Evolutionary conservation across 495 filamentous ascomycete genomes (phyloP), one percentile per base, ranked within the genome.

Genomic region (Podospora australis): DNA sequence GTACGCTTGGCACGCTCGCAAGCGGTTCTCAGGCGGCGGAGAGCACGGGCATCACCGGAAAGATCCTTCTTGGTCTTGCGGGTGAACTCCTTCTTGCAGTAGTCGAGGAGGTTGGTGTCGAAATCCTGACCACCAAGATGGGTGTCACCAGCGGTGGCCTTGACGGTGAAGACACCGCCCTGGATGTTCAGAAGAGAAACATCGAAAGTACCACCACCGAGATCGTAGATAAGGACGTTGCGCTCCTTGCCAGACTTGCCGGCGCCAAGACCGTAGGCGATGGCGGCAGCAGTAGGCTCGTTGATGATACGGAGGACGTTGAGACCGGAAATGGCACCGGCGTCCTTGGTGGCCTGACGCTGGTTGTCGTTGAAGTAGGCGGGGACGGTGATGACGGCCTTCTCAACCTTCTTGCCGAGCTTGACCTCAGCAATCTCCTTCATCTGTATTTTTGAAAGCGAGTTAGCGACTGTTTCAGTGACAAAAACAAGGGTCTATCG

Each of bases 321-420:
- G 46, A 98, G 80, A 65, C 91, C 92, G 57, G 91, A 81, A 68
- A 98, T 98, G 66, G 91, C 84, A 80, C 92, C 92, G 59, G 92
- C 87, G 67, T 98, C 92, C 80, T 98, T 98, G 71, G 92, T 98
- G 49, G 92, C 90, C 74, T 96, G 91, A 72, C 91, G 88, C 77
- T 98, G 92, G 61, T 90, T 94, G 81, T 96, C 92, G 78, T 96
- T 98, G 87, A 98, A 98, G 79, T 98, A 98, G 64, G 91, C 92
- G 19, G 92, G 91, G 52, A 98, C 91, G 55, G 91, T 98, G 68
- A 98, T 85, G 64, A 98, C 91, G 44, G 91, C 92, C 75, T 96
- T 96, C 79, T 95, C 89, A 70, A 98, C 87, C 62, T 88, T 94
- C 71, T 87, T 88, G 66, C 91, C 92, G 55, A 98, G 82, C 77